phyloP scores from a whole-genome alignment of 169 alveolate genomes.

The Plasmodium gallinaceum region DNA sequence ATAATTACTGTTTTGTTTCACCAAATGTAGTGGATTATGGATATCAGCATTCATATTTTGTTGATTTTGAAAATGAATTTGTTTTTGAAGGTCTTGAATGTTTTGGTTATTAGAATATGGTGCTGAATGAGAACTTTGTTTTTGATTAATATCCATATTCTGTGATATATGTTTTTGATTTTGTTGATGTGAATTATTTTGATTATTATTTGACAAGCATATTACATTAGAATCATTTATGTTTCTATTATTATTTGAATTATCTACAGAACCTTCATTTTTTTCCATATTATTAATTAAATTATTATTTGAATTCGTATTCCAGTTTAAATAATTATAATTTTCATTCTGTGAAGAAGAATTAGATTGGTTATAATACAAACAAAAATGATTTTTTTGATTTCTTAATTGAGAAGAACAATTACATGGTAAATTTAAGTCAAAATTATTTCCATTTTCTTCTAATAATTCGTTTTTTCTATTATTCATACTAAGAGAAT shows the following conservation, averaged over 20 bases:
- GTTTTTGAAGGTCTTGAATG: slow-evolving; percentile 23
- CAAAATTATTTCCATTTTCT: slow-evolving; percentile 11
- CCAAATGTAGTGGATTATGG: slow-evolving; percentile 7
- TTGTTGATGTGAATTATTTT: slow-evolving; percentile 14
- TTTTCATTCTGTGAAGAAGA: slow-evolving; percentile 21
- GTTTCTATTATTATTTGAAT: slow-evolving; percentile 16
- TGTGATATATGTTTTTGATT: slow-evolving; percentile 30
- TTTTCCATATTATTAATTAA: slow-evolving; percentile 10
- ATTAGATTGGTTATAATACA: slow-evolving; percentile 24
- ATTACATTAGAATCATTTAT: slow-evolving; percentile 11
- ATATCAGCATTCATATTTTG: slow-evolving; percentile 12
- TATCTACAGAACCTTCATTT: slow-evolving; percentile 21
- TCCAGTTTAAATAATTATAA: slow-evolving; percentile 28
- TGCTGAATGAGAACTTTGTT: slow-evolving; percentile 12
- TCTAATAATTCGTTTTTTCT: slow-evolving; percentile 23
- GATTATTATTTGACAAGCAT: slow-evolving; percentile 33
- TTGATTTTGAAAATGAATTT: slow-evolving; percentile 31
- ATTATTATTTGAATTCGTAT: slow-evolving; percentile 7
- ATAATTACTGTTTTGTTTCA: slow-evolving; percentile 30
- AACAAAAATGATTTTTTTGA: slow-evolving; percentile 53
- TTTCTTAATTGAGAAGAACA: slow-evolving; percentile 48
- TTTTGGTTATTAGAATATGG: slow-evolving; percentile 12
- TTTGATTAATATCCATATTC: slow-evolving; percentile 33
- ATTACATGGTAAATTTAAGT: slow-evolving; percentile 19
- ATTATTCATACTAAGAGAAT: background rate